Base-by-base conservation (phyloP, 129 eudicot species). In the Tagetes erecta region DNA sequence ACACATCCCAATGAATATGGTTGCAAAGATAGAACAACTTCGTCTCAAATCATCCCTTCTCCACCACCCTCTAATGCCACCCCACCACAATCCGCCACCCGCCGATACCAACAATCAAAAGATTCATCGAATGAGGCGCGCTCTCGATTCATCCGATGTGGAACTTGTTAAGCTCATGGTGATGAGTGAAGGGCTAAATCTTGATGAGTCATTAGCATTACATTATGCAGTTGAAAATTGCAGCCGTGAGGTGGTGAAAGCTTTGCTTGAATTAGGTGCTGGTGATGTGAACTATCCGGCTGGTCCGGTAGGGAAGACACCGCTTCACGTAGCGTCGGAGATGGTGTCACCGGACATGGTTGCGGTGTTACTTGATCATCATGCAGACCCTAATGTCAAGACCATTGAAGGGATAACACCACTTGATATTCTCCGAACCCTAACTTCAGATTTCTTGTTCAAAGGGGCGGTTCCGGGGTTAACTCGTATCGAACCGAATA, bases 291-390 rank as follows among this genome's bases (percentile, higher is more conserved):
- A 94, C 70, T 94, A 84, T 76, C 96, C 91, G 9, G 99, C 96
- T 0, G 99, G 99, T 35, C 99, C 99, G 0, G 86, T 89, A 0
- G 97, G 97, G 36, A 94, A 94, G 76, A 86, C 96, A 38, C 97
- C 99, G 0, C 91, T 94, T 27, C 99, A 94, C 75, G 52, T 88
- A 6, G 99, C 99, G 0, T 87, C 99, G 0, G 97, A 94, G 80
- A 90, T 94, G 99, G 99, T 91, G 12, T 90, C 97, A 0, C 97
- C 99, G 2, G 99, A 94, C 72, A 94, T 94, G 99, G 99, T 94
- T 44, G 91, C 99, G 0, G 99, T 94, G 0, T 82, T 94, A 3
- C 88, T 94, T 0, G 99, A 94, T 80, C 99, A 94, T 85, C 99
- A 94, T 67, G 99, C 99, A 0, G 97, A 94, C 82, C 99, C 99